These are phyloP conservation scores for Hippophae gyantsensis DNA, from an alignment of 306 rosid genomes.

Conservation along the genomic window DNA sequence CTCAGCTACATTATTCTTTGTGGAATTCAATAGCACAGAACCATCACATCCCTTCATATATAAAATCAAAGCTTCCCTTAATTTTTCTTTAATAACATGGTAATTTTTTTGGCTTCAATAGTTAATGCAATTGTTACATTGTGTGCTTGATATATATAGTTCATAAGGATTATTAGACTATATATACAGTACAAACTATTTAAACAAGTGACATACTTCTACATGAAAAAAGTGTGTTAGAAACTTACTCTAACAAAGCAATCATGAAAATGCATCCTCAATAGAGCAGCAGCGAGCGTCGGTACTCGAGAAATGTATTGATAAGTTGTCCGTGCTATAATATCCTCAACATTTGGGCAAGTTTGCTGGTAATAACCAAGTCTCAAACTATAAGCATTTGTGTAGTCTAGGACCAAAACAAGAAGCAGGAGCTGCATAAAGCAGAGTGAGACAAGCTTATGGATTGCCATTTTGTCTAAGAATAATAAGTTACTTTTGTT, in stretches of 20 bases:
- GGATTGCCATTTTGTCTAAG: too few relatives aligned
- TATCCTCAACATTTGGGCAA: conserved; percentile 17
- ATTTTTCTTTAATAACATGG: too few relatives aligned
- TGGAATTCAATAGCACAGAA: conserved; percentile 25
- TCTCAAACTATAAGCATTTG: conserved; percentile 6
- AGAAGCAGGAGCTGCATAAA: background rate
- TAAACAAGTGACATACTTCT: too few relatives aligned
- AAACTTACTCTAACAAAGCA: conserved; percentile 28
- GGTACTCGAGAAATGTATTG: conserved; percentile 9
- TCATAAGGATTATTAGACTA: too few relatives aligned
- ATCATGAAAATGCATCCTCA: conserved; percentile 35
- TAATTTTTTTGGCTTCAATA: too few relatives aligned
- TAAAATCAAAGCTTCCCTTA: background rate
- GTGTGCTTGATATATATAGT: too few relatives aligned
- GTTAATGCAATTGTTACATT: too few relatives aligned
- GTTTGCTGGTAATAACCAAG: conserved; percentile 10
- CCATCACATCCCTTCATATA: conserved; percentile 37
- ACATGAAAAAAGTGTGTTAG: background rate
- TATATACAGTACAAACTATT: too few relatives aligned
- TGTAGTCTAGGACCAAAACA: conserved; percentile 1
- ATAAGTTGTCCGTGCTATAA: conserved; percentile 9
- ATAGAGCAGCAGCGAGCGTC: conserved; percentile 23
- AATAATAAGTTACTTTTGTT: too few relatives aligned
- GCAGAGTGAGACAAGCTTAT: background rate
- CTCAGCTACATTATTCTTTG: conserved; percentile 19